phyloP scores from a whole-genome alignment of 257 asterid genomes.

The Ilex aquifolium region DNA sequence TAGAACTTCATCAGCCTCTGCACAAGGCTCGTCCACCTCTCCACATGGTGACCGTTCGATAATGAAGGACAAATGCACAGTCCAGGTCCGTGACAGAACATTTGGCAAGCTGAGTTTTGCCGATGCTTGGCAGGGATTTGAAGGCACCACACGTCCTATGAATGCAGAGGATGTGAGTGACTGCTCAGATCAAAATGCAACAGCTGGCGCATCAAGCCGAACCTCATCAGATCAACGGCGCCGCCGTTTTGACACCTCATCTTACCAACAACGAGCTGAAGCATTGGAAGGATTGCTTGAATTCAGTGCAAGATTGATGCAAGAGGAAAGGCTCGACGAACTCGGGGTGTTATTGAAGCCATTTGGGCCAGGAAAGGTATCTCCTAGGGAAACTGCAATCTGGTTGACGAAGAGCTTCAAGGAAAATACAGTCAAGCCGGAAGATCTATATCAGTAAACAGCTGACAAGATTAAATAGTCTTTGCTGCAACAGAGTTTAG shows the following conservation, averaged over 20 bases:
- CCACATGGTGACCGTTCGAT: constrained; percentile 59
- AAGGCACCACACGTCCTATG: constrained; percentile 24
- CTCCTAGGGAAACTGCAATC: constrained; percentile 93
- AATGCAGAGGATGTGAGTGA: constrained; percentile 56
- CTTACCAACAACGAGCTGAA: constrained; percentile 77
- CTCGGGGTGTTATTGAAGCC: constrained; percentile 80
- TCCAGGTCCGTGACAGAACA: constrained; percentile 55
- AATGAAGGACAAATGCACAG: constrained; percentile 70
- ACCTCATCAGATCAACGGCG: constrained; percentile 72
- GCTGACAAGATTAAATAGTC: neutral
- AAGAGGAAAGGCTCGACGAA: constrained; percentile 72
- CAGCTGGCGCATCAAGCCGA: constrained; percentile 86
- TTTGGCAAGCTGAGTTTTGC: constrained; percentile 38
- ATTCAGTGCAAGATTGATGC: constrained; percentile 79
- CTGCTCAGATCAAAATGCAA: constrained; percentile 76
- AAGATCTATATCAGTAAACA: constrained; percentile 18
- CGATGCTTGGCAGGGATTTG: constrained; percentile 50
- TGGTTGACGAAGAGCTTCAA: constrained; percentile 90
- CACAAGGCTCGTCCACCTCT: constrained; percentile 56
- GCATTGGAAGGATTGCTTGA: constrained; percentile 92
- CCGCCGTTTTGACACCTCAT: constrained; percentile 67
- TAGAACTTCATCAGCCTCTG: constrained; percentile 44
- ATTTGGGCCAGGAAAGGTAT: constrained; percentile 79
- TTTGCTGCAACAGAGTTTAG: neutral
- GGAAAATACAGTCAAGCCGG: constrained; percentile 54